These are phyloP conservation scores for Cordyceps farinosa DNA, from an alignment of 2,329 filamentous ascomycete species.

Conservation along the genomic window DNA sequence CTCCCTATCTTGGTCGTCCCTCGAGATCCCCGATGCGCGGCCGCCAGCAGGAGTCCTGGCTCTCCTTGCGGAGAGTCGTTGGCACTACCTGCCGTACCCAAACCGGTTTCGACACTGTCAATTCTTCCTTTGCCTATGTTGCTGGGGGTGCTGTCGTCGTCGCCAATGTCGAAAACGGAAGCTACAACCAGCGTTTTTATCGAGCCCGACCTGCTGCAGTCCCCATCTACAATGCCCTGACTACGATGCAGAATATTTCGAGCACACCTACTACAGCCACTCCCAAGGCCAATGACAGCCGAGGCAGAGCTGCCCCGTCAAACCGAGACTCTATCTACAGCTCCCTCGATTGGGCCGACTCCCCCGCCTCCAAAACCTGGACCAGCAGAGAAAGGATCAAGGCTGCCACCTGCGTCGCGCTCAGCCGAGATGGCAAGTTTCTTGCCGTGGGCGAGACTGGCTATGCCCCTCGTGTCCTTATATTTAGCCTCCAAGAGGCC, in stretches of 20 bases:
- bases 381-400: conserved; percentile 91
- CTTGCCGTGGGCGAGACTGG: conserved; percentile 94
- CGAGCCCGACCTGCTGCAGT: conserved; percentile 76
- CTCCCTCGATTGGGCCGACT: conserved; percentile 57
- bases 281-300: conserved; percentile 61
- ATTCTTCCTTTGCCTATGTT: conserved; percentile 80
- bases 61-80: conserved; percentile 79
- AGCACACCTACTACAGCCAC: conserved; percentile 51
- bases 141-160: conserved; percentile 93
- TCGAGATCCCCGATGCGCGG: conserved; percentile 60
- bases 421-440: conserved; percentile 83
- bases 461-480: conserved; percentile 84
- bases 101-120: conserved; percentile 79
- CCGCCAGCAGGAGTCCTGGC: conserved; percentile 51
- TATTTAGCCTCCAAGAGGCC: conserved; percentile 79
- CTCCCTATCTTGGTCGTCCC: conserved; percentile 62
- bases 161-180: conserved; percentile 69
- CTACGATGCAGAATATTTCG: conserved; percentile 49
- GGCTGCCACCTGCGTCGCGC: conserved; percentile 82
- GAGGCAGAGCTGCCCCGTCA: conserved; percentile 49
- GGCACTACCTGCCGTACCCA: conserved; percentile 84
- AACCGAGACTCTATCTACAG: conserved; percentile 48
- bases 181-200: conserved; percentile 79
- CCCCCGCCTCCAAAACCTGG: conserved; percentile 67
- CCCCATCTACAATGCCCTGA: conserved; percentile 57